Evolutionary conservation across 2,329 filamentous ascomycete species (phyloP), one percentile per base, ranked within the genome.

Genomic region (Phoma sp.): DNA sequence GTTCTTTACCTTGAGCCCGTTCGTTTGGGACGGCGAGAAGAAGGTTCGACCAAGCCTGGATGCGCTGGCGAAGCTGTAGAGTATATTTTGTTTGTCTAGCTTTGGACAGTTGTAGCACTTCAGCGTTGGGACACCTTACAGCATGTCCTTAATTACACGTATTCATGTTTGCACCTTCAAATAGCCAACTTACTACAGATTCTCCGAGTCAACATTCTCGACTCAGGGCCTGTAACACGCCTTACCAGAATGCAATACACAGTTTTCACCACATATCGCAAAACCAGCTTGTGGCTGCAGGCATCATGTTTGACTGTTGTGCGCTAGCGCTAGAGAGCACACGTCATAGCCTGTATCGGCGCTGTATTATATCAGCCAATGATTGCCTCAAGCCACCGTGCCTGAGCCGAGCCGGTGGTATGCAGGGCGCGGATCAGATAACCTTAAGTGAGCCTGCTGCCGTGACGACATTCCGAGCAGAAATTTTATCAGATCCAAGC

Each of bases 1-100:
- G 51, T 91, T 89, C 78, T 90, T 90, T 75, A 87, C 89, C 69
- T 73, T 89, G 9, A 85, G 84, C 59, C 85, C 85, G 7, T 76
- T 87, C 25, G 66, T 69, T 1, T 73, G 72, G 71, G 69, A 74
- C 48, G 73, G 73, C 2, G 71, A 74, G 52, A 66, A 68, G 42
- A 71, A 66, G 34, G 70, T 73, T 1, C 60, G 72, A 28, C 70
- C 70, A 26, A 73, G 72, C 53, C 47, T 74, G 28, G 69, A 74
- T 45, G 67, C 69, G 4, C 50, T 68, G 20, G 70, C 71, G 11
- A 74, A 71, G 46, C 48, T 74, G 57, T 73, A 65, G 47, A 20
- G 14, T 26, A 36, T 10, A 18, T 42, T 21, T 17, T 21, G 21
- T 40, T 11, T 17, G 2, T 38, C 20, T 23, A 10, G n/a, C 4